Evolutionary conservation across 805 yeast species (phyloP), one percentile per base, ranked within the genome.

Genomic region (Starmerella stigmatis): DNA sequence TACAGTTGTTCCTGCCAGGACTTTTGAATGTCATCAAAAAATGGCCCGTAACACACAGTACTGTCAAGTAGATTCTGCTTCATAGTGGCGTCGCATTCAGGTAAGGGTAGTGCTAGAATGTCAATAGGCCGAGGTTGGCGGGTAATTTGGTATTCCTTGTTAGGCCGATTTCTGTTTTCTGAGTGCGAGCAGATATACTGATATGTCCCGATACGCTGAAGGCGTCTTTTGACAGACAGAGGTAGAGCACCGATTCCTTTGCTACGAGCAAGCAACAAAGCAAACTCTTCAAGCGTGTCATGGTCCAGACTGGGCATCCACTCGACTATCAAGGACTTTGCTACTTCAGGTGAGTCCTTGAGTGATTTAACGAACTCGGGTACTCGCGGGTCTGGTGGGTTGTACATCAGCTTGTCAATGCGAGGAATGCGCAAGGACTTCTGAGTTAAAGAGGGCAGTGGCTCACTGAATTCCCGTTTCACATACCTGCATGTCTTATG

Each of bases 371-470:
- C 4, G 29, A 46, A 49, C 13, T 20, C 25, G 1, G 5, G 21
- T n/a, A 45, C 37, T 8, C 46, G 30, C 2, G 30, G 20, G 28
- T 46, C 52, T 7, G 37, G 23, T n/a, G 46, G 41, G 3, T 10
- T n/a, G 4, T 15, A 13, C 12, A 34, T 12, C 2, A 49, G 20
- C 31, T 43, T 45, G 34, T 52, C 49, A 11, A 52, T 42, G 4
- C 41, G 35, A 1, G 56, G 52, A 2, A 47, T 39, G 11, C 53
- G 20, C n/a, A n/a, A 13, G 15, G 15, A 11, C 9, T 23, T 15
- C 21, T 12, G n/a, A n/a, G n/a, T 7, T 12, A 10, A 11, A 36
- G 40, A n/a, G 30, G 40, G 8, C 5, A 23, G 29, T n/a, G 40
- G 22, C n/a, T 23, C 30, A 16, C 25, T 36, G 9, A 16, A 9